Percentiles rank a stretch among this genome's conserved stretches.
These are phyloP conservation scores for Saccharomycopsis sp. DNA, from an alignment of 805 yeast species.

Conservation along the genomic window DNA sequence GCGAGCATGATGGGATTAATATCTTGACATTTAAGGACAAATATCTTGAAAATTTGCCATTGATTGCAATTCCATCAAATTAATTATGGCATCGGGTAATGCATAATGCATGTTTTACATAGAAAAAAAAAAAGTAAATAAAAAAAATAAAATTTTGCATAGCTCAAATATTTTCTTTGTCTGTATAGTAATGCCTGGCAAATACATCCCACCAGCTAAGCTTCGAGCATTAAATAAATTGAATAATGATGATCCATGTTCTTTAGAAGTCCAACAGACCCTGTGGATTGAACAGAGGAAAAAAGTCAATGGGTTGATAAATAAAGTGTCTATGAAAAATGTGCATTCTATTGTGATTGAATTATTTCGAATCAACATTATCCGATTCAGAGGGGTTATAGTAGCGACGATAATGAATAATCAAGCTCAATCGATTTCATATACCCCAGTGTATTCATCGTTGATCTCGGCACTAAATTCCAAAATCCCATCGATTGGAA, in stretches of 20 bases:
- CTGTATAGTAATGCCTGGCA: no score
- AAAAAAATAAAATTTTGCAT: no score
- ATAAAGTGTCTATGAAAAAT: constrained; percentile 39
- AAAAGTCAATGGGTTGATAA: constrained; percentile 41
- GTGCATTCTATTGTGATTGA: constrained; percentile 41
- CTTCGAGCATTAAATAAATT: constrained; percentile 35
- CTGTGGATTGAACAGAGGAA: constrained; percentile 52
- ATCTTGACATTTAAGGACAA: neutral
- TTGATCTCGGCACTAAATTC: constrained; percentile 56
- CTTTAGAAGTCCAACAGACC: constrained; percentile 41
- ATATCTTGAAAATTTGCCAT: no score
- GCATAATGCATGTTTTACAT: no score
- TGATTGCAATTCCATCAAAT: neutral
- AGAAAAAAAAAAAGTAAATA: no score
- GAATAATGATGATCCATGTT: constrained; percentile 23
- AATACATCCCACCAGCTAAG: constrained; percentile 49
- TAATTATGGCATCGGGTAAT: neutral
- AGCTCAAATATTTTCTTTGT: no score
- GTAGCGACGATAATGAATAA: constrained; percentile 51
- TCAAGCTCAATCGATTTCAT: constrained; percentile 36
- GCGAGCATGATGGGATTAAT: no score
- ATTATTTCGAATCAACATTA: constrained; percentile 50
- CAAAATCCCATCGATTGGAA: constrained; percentile 64
- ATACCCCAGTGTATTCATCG: constrained; percentile 48
- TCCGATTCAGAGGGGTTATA: constrained; percentile 55